Base-by-base conservation (phyloP, 306 rosid species). In the Comarum palustre region DNA sequence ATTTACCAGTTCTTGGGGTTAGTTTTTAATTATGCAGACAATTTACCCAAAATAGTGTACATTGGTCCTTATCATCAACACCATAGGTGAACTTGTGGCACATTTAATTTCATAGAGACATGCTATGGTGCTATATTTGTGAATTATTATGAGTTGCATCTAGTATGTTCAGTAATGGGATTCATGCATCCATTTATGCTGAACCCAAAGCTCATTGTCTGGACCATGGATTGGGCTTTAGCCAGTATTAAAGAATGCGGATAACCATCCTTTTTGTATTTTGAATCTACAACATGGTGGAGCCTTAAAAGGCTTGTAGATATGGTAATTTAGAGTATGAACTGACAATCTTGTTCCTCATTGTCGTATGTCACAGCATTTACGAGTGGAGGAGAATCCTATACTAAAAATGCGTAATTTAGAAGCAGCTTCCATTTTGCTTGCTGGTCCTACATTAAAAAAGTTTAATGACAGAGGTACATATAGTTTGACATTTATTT, bases 351-450 rank as follows among this genome's bases (percentile, higher is more conserved):
- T 55, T 57, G 39, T 55, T 55, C 17, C 29, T 75, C 74, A 71
- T 79, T 73, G 75, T 68, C 27, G 80, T 79, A 5, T 60, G 63
- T 39, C 82, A 83, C 84, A 94, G 99, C 99, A 95, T 86, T 91
- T 95, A 76, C 91, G 97, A 74, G 84, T 95, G 75, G 99, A 95
- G 88, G 97, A 95, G 86, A 95, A 95, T 62, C 99, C 99, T 57
- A 87, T 95, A 78, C 90, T 91, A 66, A 91, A 91, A 86, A 91
- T 90, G 92, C 85, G 86, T 74, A 95, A 95, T 87, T 63, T 91
- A 73, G 96, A 87, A 91, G 99, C 99, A 52, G 99, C 99, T 55
- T 91, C 96, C 45, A 86, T 95, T 79, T 87, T 95, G 86, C 94
- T 95, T 31, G 93, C 87, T 75, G 99, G 99, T 45, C 92, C 99